Percentiles rank a stretch among this genome's conserved stretches.
phyloP scores from a whole-genome alignment of 352 stramenopile species.

The Pythium folliculosum region DNA sequence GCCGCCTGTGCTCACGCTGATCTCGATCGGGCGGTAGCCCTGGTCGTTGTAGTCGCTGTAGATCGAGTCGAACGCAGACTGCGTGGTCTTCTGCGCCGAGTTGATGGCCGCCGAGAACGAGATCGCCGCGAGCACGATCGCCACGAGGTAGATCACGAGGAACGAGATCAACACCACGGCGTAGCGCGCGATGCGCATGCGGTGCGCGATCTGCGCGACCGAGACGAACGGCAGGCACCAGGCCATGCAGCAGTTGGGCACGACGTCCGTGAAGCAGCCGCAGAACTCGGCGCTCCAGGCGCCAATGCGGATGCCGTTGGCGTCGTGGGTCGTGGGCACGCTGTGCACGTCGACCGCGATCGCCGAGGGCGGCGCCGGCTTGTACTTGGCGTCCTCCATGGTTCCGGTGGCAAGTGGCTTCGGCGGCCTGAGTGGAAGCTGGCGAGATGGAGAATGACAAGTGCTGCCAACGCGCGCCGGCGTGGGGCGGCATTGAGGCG shows the following conservation, averaged over 20 bases:
- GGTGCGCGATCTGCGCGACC: constrained; percentile 30
- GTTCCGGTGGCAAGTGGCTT: background rate
- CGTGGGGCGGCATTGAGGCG: too few relatives aligned
- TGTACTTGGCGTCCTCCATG: constrained; percentile 1
- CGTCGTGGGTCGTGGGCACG: constrained; percentile 1
- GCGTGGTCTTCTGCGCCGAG: background rate
- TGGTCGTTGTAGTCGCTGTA: constrained; percentile 1
- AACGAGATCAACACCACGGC: constrained; percentile 23
- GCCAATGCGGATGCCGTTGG: constrained; percentile 21
- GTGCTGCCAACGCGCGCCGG: background rate
- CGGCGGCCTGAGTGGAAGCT: background rate
- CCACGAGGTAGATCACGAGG: constrained; percentile 10
- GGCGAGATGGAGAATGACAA: background rate
- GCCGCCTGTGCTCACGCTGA: background rate
- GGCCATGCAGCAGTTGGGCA: constrained; percentile 39
- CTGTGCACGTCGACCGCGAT: background rate
- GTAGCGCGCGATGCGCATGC: constrained; percentile 25
- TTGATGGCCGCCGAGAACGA: background rate
- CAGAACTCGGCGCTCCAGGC: constrained; percentile 32
- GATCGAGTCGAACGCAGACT: background rate
- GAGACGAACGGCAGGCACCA: constrained; percentile 33
- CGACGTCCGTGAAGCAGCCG: constrained; percentile 31
- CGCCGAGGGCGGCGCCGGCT: background rate
- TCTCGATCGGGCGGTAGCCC: background rate
- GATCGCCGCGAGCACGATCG: background rate